These are phyloP conservation scores for Dryas alaskensis DNA, from an alignment of 306 rosid species.

Conservation along the genomic window DNA sequence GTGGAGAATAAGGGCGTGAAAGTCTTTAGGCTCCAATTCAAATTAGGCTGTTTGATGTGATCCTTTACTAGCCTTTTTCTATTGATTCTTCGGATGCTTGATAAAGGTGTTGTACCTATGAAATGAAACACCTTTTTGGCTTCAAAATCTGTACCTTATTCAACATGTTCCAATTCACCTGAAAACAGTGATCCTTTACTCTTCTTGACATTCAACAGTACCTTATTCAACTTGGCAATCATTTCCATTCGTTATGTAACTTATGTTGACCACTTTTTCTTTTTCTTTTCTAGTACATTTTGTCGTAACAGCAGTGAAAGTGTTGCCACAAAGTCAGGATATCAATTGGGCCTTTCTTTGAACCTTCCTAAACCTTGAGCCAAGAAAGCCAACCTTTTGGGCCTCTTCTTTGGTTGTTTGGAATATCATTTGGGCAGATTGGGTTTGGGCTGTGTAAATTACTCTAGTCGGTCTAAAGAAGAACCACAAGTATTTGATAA, in stretches of 20 bases:
- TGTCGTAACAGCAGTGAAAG: no score
- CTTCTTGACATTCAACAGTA: no score
- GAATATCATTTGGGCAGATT: background rate
- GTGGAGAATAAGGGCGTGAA: constrained; percentile 31
- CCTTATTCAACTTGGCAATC: no score
- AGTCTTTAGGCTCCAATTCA: background rate
- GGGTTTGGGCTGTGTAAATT: constrained; percentile 1
- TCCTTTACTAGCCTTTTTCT: background rate
- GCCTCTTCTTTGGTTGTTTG: background rate
- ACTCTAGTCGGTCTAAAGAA: background rate
- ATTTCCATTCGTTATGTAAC: no score
- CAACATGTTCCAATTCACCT: no score
- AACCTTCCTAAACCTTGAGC: background rate
- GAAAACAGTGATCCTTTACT: no score
- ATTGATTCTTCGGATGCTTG: background rate
- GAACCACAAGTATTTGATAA: background rate
- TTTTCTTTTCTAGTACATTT: no score
- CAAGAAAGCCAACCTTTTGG: background rate
- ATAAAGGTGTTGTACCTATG: background rate
- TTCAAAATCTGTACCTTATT: no score
- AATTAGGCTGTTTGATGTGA: background rate
- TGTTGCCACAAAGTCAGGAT: no score
- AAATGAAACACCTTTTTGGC: no score
- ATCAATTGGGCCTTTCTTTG: no score
- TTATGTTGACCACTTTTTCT: no score